phyloP scores from a whole-genome alignment of 768 basidiomycete species.

The Phylloporus scabripes region DNA sequence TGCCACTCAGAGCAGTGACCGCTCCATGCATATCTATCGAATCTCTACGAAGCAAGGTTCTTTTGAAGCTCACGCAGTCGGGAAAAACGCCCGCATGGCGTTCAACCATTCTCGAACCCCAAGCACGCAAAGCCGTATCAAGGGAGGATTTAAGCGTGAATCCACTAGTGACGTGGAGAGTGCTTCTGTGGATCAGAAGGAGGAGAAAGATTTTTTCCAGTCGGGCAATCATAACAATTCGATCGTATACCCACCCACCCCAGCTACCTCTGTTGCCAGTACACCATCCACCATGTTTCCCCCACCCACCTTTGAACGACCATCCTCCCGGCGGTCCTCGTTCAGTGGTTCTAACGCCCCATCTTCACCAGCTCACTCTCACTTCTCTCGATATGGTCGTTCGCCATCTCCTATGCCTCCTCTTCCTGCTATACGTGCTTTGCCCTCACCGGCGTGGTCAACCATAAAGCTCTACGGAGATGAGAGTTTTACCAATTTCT shows the following conservation, averaged over 20 bases:
- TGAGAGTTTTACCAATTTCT: conserved; percentile 93
- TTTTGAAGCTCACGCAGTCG: conserved; percentile 87
- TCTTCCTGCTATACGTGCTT: conserved; percentile 83
- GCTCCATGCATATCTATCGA: conserved; percentile 92
- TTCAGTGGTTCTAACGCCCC: conserved; percentile 81
- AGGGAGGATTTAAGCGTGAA: conserved; percentile 54
- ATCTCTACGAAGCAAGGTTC: conserved; percentile 73
- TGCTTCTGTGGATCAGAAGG: conserved; percentile 52
- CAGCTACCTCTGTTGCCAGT: conserved; percentile 62
- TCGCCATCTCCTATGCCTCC: conserved; percentile 90
- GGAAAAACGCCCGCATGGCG: conserved; percentile 77
- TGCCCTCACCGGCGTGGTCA: conserved; percentile 57
- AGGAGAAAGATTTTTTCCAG: conserved; percentile 28
- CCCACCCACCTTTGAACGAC: conserved; percentile 47
- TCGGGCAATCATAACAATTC: conserved; percentile 29
- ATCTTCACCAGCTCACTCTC: conserved; percentile 55
- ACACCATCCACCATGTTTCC: conserved; percentile 52
- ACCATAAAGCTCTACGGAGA: conserved; percentile 88
- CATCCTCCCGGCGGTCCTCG: conserved; percentile 58
- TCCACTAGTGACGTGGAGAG: conserved; percentile 80
- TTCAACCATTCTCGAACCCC: conserved; percentile 65
- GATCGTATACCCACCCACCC: conserved; percentile 45
- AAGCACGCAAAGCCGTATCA: conserved; percentile 55
- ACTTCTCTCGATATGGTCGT: conserved; percentile 63
- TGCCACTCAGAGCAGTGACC: conserved; percentile 94